Base-by-base conservation (phyloP, 164 flowering plant species). In the Paratinospora sagittata region DNA sequence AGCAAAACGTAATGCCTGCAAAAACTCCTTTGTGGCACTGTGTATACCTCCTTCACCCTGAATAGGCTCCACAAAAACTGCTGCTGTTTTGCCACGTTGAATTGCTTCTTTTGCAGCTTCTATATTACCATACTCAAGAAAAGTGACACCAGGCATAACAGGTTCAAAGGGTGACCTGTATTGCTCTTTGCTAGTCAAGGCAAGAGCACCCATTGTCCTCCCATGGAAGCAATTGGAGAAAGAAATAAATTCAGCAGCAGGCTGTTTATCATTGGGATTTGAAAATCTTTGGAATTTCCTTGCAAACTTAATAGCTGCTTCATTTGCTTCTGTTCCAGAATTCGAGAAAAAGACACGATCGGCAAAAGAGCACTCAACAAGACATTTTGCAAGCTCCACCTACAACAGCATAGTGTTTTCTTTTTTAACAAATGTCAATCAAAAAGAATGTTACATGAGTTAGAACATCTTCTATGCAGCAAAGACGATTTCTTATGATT, bases 31-130 rank as follows among this genome's bases (percentile, higher is more conserved):
- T 34, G 92, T 87, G 27, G 97, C 93, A 75, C 89, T 83, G 69
- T 87, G 76, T 68, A 95, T 91, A 52, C 98, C 99, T 21, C 99
- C 97, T 87, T 95, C 99, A 67, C 99, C 98, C 74, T 92, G 99
- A 21, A 95, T 83, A 14, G 97, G 71, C 78, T 95, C 99, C 61
- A 95, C 97, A 81, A 95, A 92, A 63, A 95, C 93, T 33, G 97
- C 97, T 11, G 99, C 98, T 43, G 80, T 80, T 72, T 87, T 89
- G 0, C 93, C 93, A 37, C 74, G 79, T 63, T 77, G 68, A 43
- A 92, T 91, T 34, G 79, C 65, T 58, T 84, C 79, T 67, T 69
- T 83, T 47, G 94, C 80, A 30, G 89, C 89, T 71, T 87, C 68
- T 49, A 84, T 77, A 74, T 92, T 75, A 26, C 99, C 97, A 79